These are phyloP conservation scores for Neurospora hispaniola DNA, from an alignment of 495 filamentous ascomycete species.

Conservation along the genomic window DNA sequence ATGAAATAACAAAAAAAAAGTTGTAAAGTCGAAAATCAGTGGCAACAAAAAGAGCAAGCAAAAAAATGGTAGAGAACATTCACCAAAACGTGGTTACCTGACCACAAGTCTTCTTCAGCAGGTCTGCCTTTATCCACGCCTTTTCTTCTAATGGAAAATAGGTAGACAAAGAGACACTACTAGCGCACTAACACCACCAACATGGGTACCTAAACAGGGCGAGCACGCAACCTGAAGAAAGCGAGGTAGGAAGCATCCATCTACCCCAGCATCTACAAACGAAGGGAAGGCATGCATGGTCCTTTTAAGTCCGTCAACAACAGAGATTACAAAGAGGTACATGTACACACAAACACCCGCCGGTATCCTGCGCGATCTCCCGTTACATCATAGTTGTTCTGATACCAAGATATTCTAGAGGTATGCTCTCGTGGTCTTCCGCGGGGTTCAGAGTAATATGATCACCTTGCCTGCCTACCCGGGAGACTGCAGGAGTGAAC, in stretches of 20 bases:
- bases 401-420: neutral
- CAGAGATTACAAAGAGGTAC: neutral
- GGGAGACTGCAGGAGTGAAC: neutral
- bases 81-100: neutral
- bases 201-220: neutral
- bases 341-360: neutral
- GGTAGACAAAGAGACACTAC: neutral
- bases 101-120: neutral
- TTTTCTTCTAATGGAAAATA: neutral
- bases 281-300: neutral
- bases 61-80: neutral
- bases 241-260: too few relatives aligned
- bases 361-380: neutral
- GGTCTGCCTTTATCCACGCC: neutral
- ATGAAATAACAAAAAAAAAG: neutral
- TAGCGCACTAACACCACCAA: neutral
- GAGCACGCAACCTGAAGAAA: neutral
- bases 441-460: neutral
- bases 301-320: neutral
- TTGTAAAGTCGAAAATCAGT: neutral
- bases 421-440: neutral
- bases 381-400: neutral
- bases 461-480: too few relatives aligned
- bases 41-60: neutral
- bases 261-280: neutral